A percentile compares a stretch with the other conserved stretches of the same genome.
phyloP scores from a whole-genome alignment of 192 early-diverging fungal genomes.

The Oehlia diaphana region DNA sequence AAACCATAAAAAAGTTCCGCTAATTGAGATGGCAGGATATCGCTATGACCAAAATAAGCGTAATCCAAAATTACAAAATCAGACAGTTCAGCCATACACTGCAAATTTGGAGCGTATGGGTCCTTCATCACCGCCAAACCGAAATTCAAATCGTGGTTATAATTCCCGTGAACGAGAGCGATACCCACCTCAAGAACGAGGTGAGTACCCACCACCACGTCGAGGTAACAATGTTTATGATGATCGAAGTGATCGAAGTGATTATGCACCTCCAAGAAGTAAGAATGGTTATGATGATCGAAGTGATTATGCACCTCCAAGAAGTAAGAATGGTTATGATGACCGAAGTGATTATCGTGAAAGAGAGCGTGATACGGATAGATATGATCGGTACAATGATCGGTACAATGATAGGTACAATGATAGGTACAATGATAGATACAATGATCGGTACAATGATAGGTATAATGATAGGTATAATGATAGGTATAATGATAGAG shows the following conservation, averaged over 20 bases:
- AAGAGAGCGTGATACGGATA: background rate
- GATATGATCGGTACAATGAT: slow-evolving; percentile 8
- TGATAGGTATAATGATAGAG: too few relatives aligned
- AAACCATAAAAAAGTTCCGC: slow-evolving; percentile 4
- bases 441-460: background rate
- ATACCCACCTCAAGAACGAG: background rate
- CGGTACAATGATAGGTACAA: background rate
- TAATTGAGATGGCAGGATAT: slow-evolving; percentile 31
- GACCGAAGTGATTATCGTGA: slow-evolving; percentile 4
- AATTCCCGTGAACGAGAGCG: slow-evolving; percentile 7
- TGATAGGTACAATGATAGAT: too few relatives aligned
- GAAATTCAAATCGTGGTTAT: slow-evolving; percentile 9
- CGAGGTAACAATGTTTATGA: background rate
- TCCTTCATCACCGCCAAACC: background rate
- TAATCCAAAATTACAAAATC: background rate
- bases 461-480: background rate
- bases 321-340: background rate
- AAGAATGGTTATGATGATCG: background rate
- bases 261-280: background rate
- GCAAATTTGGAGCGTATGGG: background rate
- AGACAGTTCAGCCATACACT: slow-evolving; percentile 3
- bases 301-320: background rate
- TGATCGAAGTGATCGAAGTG: background rate
- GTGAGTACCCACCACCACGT: background rate
- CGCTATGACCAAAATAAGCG: slow-evolving; percentile 23